Conservation (phyloP, 441 rosid species). For the Adansonia grandidieri region DNA sequence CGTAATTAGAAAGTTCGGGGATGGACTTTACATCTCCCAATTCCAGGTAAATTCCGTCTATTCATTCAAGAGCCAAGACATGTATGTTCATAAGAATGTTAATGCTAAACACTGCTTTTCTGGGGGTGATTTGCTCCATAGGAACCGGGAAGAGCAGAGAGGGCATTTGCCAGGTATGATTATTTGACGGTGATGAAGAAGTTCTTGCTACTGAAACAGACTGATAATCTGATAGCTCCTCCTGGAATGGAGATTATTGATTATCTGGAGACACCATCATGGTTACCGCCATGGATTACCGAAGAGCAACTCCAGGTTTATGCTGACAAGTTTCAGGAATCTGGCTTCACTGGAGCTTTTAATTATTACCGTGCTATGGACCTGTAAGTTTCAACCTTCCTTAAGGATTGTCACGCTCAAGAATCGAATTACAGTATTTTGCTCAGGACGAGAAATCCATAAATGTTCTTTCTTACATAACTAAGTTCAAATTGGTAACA, state of each 20-base stretch:
- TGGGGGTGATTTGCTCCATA: constrained; percentile 13
- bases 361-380: constrained; percentile 77
- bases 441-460: not conserved
- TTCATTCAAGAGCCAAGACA: not conserved
- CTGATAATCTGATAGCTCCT: constrained; percentile 60
- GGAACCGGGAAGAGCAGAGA: constrained; percentile 85
- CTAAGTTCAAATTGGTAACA: constrained; percentile 24
- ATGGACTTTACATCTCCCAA: constrained; percentile 61
- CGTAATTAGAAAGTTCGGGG: constrained; percentile 42
- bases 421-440: not conserved
- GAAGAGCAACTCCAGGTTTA: constrained; percentile 70
- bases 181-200: constrained; percentile 65
- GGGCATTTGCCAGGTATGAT: constrained; percentile 64
- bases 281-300: constrained; percentile 65
- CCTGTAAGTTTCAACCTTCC: constrained; percentile 38
- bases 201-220: constrained; percentile 56
- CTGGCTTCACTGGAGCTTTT: constrained; percentile 70
- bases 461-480: not conserved
- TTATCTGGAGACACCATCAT: constrained; percentile 53
- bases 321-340: constrained; percentile 67
- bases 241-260: constrained; percentile 66
- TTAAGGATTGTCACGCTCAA: not conserved
- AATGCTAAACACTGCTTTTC: not conserved
- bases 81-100: not conserved
- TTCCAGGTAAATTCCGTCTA: constrained; percentile 53